Evolutionary conservation across 2,329 filamentous ascomycete species (phyloP).

Genomic region (Sporothrix inflata): DNA sequence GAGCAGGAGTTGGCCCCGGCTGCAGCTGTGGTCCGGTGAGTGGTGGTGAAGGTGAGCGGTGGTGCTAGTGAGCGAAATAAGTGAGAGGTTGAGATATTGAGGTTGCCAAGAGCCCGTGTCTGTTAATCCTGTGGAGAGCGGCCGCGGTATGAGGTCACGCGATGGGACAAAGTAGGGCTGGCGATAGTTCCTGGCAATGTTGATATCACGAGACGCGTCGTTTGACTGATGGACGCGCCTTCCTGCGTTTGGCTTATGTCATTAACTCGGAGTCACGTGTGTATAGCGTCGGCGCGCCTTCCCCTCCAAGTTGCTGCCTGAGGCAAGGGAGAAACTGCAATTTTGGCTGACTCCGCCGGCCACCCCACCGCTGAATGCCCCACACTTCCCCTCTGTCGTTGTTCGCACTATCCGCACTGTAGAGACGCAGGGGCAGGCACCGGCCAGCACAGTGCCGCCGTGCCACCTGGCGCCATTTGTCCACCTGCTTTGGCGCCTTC

Average conservation of each 20-base stretch:
- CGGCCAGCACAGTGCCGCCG: conserved; percentile 14
- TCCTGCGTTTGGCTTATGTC: conserved; percentile 1
- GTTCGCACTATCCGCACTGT: conserved; percentile 6
- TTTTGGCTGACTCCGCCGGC: conserved; percentile 17
- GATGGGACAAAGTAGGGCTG: not conserved
- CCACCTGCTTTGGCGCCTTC: conserved; percentile 4
- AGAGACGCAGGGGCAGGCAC: not conserved
- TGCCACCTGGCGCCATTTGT: not conserved
- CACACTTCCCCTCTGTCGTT: conserved; percentile 20
- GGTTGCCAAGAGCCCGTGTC: too few relatives aligned
- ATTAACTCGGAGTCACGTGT: conserved; percentile 5
- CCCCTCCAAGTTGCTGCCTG: conserved; percentile 22
- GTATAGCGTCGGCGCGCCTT: not conserved
- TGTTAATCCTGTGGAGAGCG: too few relatives aligned
- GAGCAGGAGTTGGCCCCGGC: not conserved
- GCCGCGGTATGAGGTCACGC: not conserved
- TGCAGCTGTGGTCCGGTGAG: not conserved
- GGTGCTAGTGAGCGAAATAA: not conserved
- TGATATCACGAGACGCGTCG: conserved; percentile 16
- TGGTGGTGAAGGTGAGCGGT: not conserved
- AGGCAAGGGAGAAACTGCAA: not conserved
- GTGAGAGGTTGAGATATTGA: not conserved
- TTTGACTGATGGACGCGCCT: not conserved
- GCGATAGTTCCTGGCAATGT: not conserved
- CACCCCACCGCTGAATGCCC: conserved; percentile 30